Percentiles rank a stretch among this genome's conserved stretches.
Conservation (phyloP, 257 asterid species). For the Plantago major region DNA sequence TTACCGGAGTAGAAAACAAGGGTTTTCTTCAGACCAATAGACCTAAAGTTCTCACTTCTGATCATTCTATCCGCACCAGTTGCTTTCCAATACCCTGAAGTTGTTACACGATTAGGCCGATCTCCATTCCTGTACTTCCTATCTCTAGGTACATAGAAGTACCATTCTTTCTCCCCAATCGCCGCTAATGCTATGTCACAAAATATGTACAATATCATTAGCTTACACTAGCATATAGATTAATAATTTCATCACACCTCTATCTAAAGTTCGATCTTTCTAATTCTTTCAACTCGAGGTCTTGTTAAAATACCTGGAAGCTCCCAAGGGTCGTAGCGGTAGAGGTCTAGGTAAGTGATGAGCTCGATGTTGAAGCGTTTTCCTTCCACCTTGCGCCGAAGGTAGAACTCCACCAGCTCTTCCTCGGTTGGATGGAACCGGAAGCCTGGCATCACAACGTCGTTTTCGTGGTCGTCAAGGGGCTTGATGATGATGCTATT, state of each 20-base stretch:
- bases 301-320: conserved; percentile 61
- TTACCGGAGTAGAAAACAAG: conserved; percentile 96
- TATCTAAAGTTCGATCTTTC: no score
- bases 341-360: conserved; percentile 88
- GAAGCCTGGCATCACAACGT: conserved; percentile 95
- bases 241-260: no score
- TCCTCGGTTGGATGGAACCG: conserved; percentile 98
- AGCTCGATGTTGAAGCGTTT: conserved; percentile 94
- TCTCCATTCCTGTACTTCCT: conserved; percentile 89
- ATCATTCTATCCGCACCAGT: conserved; percentile 97
- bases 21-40: conserved; percentile 94
- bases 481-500: conserved; percentile 26
- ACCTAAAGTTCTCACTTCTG: conserved; percentile 47
- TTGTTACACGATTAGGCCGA: conserved; percentile 95
- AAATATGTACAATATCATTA: no score
- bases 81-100: conserved; percentile 97
- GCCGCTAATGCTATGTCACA: conserved; percentile 74
- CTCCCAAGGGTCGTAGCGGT: conserved; percentile 99
- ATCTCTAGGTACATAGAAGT: conserved; percentile 91
- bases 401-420: conserved; percentile 94
- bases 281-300: no score
- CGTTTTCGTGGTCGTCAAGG: conserved; percentile 67
- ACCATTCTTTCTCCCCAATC: conserved; percentile 98
- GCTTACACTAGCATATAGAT: no score
- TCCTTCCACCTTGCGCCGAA: conserved; percentile 99